Base-by-base conservation (phyloP, 1,284 basidiomycete genomes). In the Ustilago crameri region DNA sequence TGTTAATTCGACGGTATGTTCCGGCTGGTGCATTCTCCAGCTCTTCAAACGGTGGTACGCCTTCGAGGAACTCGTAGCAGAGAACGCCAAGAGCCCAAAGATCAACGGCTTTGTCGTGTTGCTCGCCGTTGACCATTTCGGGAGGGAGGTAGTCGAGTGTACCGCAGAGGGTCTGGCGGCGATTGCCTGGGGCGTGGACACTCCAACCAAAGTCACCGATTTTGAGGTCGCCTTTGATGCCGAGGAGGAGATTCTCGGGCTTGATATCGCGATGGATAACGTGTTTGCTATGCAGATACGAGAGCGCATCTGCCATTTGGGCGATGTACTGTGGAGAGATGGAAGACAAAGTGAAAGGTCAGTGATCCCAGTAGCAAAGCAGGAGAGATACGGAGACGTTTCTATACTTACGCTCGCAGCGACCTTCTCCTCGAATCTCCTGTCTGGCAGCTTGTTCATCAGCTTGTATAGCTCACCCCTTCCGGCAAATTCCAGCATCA, bases 221-320 rank as follows among this genome's bases (percentile, higher is more conserved):
- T 87, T 99, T 98, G 71, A 99, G 87, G 83, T 98, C 95, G 43
- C 95, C 96, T 73, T 94, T 92, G 78, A 98, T 89, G 15, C 95
- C 95, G 9, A 99, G 86, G 9, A 99, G 87, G 49, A 99, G 85
- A 83, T 99, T 99, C 85, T 98, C 96, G 0, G 96, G 96, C 85
- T 98, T 99, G 86, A 98, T 99, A 81, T 99, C 96, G 23, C 96
- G 90, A 83, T 99, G 96, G 62, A 98, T 98, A 74, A 98, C 93
- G 81, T 98, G 95, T 83, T 98, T 98, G 57, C 87, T 87, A 84
- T 99, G 96, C 3, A 98, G 87, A 83, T 99, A 99, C 9, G 87
- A 87, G 43, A 98, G 86, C 1, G 95, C 96, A 82, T 98, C 96
- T 15, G 95, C 92, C 94, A 99, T 98, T 84, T 99, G 96, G 75